Conservation (phyloP, 305 asterid species). For the Fraxinus paxiana region DNA sequence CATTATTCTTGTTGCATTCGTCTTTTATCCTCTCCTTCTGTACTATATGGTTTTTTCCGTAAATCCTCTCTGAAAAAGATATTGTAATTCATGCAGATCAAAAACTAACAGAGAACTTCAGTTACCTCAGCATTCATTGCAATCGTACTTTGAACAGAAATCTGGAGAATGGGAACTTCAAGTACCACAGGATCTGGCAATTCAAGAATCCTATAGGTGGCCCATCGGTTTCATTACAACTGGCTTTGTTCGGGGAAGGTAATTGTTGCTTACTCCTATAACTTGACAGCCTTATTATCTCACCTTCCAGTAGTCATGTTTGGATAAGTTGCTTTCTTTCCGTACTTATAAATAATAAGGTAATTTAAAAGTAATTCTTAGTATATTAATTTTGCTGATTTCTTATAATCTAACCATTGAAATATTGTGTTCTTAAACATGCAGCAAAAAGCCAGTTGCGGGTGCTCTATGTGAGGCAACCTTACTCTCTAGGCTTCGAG, state of each 20-base stretch:
- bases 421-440: slow-evolving; percentile 16
- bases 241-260: slow-evolving; percentile 89
- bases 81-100: slow-evolving; percentile 40
- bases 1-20: background rate
- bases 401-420: slow-evolving; percentile 15
- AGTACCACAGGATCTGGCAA: slow-evolving; percentile 44
- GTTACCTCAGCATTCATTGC: slow-evolving; percentile 45
- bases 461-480: slow-evolving; percentile 65
- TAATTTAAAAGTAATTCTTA: background rate
- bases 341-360: background rate
- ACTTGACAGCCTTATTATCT: slow-evolving; percentile 11
- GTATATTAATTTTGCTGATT: background rate
- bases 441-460: slow-evolving; percentile 75
- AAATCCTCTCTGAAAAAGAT: background rate
- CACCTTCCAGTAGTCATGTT: background rate
- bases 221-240: slow-evolving; percentile 79
- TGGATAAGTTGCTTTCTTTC: background rate
- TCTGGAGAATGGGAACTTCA: slow-evolving; percentile 65
- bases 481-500: slow-evolving; percentile 58
- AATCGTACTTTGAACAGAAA: slow-evolving; percentile 47
- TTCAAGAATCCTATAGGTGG: slow-evolving; percentile 43
- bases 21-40: background rate
- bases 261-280: background rate
- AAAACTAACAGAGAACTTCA: slow-evolving; percentile 45
- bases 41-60: background rate